Base-by-base conservation (phyloP, 2,329 filamentous ascomycete genomes). In the Herpotrichia juniperi region DNA sequence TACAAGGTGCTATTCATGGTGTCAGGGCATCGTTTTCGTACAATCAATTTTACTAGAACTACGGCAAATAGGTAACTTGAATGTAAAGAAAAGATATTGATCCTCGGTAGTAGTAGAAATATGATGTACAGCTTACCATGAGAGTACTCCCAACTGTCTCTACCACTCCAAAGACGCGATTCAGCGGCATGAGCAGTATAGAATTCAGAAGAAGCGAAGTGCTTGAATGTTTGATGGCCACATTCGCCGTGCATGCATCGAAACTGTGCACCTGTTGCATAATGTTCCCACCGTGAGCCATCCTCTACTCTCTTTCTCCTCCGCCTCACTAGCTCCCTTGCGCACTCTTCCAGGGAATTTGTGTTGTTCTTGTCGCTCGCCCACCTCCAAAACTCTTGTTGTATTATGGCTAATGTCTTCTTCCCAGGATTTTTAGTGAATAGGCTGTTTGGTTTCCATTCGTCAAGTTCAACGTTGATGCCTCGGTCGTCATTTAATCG, bases 401-500 rank as follows among this genome's bases (percentile, higher is more conserved):
- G 11, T 5, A 51, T 51, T 12, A 3, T 42, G 14, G n/a, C 22
- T 16, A 51, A 22, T 2, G 51, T 54, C 16, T 47, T 30, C 11
- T 30, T 24, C 2, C 51, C 51, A 8, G 51, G 47, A 1, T 47
- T 19, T 12, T 26, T 40, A 3, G 35, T 43, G n/a, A 43, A 46
- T 19, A 39, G 25, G 9, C 34, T 24, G 16, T 26, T 46, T 9
- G 48, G 48, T 42, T 46, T 40, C 48, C 48, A 51, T 24, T 51
- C 48, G 34, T 51, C 48, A 2, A 51, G 19, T 11, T 51, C 42
- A 21, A 51, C 42, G 34, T 25, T 24, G 14, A 51, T 30, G 24
- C 40, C 46, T 24, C 17, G 19, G 12, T 48, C 28, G 21, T 53
- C 50, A 28, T 53, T 53, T 17, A 53, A 40, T 10, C 50, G 37